A percentile compares a stretch with the other conserved stretches of the same genome.
Evolutionary conservation across 2,329 filamentous ascomycete species (phyloP).

Genomic region (Cephalotrichum gorgonifer): DNA sequence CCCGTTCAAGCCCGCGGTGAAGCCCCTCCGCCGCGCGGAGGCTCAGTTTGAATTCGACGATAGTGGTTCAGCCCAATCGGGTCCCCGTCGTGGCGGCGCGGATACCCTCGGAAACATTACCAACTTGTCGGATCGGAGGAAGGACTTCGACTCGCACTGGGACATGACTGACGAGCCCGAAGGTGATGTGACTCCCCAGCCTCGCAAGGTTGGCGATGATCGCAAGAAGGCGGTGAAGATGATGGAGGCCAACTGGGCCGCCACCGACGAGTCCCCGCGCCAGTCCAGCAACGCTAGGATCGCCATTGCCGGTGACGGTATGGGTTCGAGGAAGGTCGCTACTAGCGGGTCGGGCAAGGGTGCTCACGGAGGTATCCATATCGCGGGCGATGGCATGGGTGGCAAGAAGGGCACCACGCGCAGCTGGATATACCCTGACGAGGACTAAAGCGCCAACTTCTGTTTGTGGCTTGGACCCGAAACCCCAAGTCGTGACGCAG

Average conservation of each 20-base stretch:
- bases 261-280: constrained; percentile 43
- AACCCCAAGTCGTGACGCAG: background rate
- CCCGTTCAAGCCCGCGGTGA: constrained; percentile 44
- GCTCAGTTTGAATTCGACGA: constrained; percentile 79
- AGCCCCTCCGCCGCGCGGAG: constrained; percentile 69
- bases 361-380: constrained; percentile 25
- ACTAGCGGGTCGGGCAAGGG: constrained; percentile 11
- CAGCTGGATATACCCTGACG: constrained; percentile 48
- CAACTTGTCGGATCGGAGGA: constrained; percentile 61
- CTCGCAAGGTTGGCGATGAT: constrained; percentile 41
- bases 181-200: constrained; percentile 31
- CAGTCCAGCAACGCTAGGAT: constrained; percentile 10
- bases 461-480: background rate
- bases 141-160: constrained; percentile 73
- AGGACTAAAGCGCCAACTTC: constrained; percentile 20
- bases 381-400: constrained; percentile 58
- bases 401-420: constrained; percentile 43
- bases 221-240: constrained; percentile 61
- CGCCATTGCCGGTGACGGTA: constrained; percentile 42
- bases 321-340: constrained; percentile 37
- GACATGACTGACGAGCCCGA: constrained; percentile 57
- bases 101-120: constrained; percentile 55
- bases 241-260: constrained; percentile 56
- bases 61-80: constrained; percentile 49
- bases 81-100: constrained; percentile 29